Evolutionary conservation across 2,329 filamentous ascomycete species (phyloP).

Genomic region (Fusarium solani-melongenae): DNA sequence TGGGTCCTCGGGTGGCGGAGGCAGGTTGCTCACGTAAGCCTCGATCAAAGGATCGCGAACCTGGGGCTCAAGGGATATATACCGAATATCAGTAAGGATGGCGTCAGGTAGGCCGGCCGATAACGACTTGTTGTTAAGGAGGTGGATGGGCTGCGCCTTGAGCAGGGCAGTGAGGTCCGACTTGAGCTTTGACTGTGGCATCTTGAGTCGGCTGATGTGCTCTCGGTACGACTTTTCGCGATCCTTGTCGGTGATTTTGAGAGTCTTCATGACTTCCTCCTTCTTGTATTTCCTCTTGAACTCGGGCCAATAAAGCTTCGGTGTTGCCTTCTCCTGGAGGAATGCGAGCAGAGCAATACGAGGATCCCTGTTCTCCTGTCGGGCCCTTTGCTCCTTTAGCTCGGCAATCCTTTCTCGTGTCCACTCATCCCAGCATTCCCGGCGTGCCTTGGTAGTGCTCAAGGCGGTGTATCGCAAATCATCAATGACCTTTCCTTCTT

Average conservation of each 20-base stretch:
- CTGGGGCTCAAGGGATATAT: constrained; percentile 71
- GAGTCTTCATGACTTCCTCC: constrained; percentile 82
- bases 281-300: constrained; percentile 92
- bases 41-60: constrained; percentile 74
- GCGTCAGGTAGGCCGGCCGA: constrained; percentile 69
- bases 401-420: constrained; percentile 78
- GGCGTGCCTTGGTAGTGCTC: constrained; percentile 81
- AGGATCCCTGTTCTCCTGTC: constrained; percentile 84
- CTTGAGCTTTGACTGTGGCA: constrained; percentile 74
- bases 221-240: constrained; percentile 84
- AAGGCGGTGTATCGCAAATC: constrained; percentile 90
- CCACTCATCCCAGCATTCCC: constrained; percentile 88
- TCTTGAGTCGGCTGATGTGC: constrained; percentile 73
- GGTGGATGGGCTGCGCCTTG: constrained; percentile 66
- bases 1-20: constrained; percentile 63
- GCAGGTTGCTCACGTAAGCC: constrained; percentile 73
- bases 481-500: constrained; percentile 83
- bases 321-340: constrained; percentile 82
- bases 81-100: constrained; percentile 75
- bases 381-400: constrained; percentile 77
- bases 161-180: constrained; percentile 75
- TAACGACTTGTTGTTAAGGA: constrained; percentile 70
- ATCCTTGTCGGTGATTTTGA: constrained; percentile 77
- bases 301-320: constrained; percentile 97
- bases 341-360: constrained; percentile 84